A percentile compares a stretch with the other conserved stretches of the same genome.
Evolutionary conservation across 441 rosid species (phyloP).

Genomic region (Omphalea diandra): DNA sequence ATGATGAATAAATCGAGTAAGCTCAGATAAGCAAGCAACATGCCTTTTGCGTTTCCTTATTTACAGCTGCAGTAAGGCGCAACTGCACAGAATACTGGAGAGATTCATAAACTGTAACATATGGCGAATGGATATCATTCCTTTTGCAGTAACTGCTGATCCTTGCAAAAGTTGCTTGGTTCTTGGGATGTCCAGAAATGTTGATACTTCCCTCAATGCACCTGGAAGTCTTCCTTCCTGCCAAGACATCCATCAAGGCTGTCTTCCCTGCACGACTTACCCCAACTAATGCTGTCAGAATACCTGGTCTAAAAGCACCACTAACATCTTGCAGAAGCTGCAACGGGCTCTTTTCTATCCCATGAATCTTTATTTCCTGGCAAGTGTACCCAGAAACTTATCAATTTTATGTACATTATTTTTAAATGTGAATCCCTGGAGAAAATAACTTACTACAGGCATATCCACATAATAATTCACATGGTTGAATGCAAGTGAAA

Average conservation of each 20-base stretch:
- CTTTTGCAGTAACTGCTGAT: constrained; percentile 76
- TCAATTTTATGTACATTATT: too few species aligned
- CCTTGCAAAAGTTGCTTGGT: constrained; percentile 75
- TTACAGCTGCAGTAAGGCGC: constrained; percentile 61
- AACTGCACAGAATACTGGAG: constrained; percentile 74
- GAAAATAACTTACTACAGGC: constrained; percentile 49
- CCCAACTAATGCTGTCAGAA: constrained; percentile 76
- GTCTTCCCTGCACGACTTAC: constrained; percentile 94
- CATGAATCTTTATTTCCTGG: constrained; percentile 75
- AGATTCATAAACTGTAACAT: constrained; percentile 70
- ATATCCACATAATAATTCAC: constrained; percentile 60
- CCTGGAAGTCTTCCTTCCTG: constrained; percentile 83
- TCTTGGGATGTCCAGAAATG: constrained; percentile 72
- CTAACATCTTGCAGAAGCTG: constrained; percentile 62
- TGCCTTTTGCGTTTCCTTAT: constrained; percentile 53
- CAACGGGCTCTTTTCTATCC: constrained; percentile 51
- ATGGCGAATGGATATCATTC: constrained; percentile 78
- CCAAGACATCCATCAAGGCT: constrained; percentile 75
- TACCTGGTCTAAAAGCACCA: constrained; percentile 76
- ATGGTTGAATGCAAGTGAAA: constrained; percentile 53
- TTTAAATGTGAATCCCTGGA: too few species aligned
- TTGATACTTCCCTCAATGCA: constrained; percentile 61
- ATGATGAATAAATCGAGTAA: too few species aligned
- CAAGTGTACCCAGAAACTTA: too few species aligned
- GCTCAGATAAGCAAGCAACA: background rate